Evolutionary conservation across 805 yeast genomes (phyloP), one percentile per base, ranked within the genome.

Genomic region (Priceomyces haplophilus): DNA sequence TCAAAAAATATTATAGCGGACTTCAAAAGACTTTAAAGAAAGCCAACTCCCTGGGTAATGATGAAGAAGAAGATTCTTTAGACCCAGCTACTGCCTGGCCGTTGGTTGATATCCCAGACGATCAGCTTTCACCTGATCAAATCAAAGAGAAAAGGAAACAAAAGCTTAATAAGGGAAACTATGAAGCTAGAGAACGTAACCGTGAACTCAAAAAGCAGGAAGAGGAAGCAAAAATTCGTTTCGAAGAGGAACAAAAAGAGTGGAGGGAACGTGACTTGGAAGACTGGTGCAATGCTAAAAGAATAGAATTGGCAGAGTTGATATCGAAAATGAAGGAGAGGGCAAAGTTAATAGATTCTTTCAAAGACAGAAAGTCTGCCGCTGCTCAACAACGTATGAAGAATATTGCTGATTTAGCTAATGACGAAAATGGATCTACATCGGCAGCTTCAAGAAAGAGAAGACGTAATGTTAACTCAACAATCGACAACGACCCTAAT

Each of bases 331-430:
- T 82, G 47, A 83, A 80, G 53, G 93, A 86, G 27, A 75, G 88
- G 45, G 70, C 76, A 35, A 81, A 86, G 56, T 66, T 88, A 49
- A 76, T 82, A 52, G 85, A 79, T 47, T 95, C 90, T 40, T 74
- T 91, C 61, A 82, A 80, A 51, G 95, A 90, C 65, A 75, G 98
- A 51, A 89, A 89, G 61, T 89, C 97, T 3, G 79, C 79, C 46
- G 96, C 96, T 20, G 88, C 96, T 1, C 97, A 91, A 64, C 79
- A 83, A 64, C 72, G 98, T 54, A 90, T 91, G 97, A 88, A 86
- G 59, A 83, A 80, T 49, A 82, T 91, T 39, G 95, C 97, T 0
- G 83, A 86, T 10, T 72, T 91, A 47, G 97, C 97, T 0, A 73
- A 82, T 37, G 93, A 86, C 53, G 86, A 73, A 54, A 63, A 66